Evolutionary conservation across 2,329 filamentous ascomycete genomes (phyloP), one percentile per base, ranked within the genome.

Genomic region (Pseudopithomyces chartarum): DNA sequence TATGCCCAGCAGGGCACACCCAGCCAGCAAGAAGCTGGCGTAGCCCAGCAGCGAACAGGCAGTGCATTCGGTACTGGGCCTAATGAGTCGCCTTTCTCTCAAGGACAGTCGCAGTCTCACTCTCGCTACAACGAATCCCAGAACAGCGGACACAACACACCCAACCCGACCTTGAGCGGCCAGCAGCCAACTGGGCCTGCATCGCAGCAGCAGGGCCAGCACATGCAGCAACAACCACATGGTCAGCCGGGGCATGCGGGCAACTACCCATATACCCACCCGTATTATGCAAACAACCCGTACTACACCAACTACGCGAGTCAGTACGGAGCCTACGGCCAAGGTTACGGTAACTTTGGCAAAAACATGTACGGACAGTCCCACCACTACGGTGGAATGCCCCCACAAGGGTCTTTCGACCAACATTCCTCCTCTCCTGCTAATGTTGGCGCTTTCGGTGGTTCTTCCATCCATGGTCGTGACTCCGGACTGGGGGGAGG

Each of bases 91-190:
- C 84, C 77, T 79, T 83, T 82, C 66, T 80, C 89, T 82, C 81
- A 85, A 71, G 79, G 86, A 86, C 74, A 88, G 83, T 72, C 80
- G 84, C 70, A 76, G 68, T 56, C 64, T 38, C 91, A 93, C 74
- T 90, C 87, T 73, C 89, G 88, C 65, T 89, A 88, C 69, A 84
- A 86, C 60, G 92, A 96, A 54, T 84, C 85, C 59, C 90, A 92
- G 69, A 92, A 89, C 80, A 97, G 92, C 73, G 94, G 92, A 43
- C 90, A 95, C 75, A 94, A 90, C 68, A 97, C 93, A 2, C 93
- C 94, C 34, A 95, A 96, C 79, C 92, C 93, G 26, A 83, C 88
- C 39, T 76, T 85, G 57, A 82, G 83, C 57, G 80, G 77, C 51
- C 83, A 84, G 57, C 82, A 84, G 57, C 84, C 68, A 49, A 63